Conservation (phyloP, 2,329 filamentous ascomycete genomes). For the Aspergillus sp. region DNA sequence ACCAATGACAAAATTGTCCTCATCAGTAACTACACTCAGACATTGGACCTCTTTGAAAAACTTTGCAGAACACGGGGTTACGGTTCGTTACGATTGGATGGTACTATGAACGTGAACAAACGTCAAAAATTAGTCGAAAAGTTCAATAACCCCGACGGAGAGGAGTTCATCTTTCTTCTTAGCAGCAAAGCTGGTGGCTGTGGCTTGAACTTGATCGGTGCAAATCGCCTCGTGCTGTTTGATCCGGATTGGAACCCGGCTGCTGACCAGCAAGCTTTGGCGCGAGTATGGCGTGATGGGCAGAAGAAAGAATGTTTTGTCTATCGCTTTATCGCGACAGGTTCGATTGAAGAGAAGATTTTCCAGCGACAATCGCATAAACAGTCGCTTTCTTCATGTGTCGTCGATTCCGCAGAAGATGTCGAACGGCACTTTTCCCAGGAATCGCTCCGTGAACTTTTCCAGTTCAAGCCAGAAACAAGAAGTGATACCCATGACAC, state of each 20-base stretch:
- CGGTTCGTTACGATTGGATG: conserved; percentile 82
- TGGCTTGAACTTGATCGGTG: conserved; percentile 90
- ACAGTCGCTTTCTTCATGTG: conserved; percentile 90
- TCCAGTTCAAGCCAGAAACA: conserved; percentile 83
- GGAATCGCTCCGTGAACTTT: conserved; percentile 85
- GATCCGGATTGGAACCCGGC: conserved; percentile 98
- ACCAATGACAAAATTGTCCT: conserved; percentile 99
- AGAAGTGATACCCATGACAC: conserved; percentile 95
- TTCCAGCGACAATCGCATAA: conserved; percentile 99
- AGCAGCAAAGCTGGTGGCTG: conserved; percentile 96
- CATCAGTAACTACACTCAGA: conserved; percentile 97
- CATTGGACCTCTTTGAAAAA: conserved; percentile 87
- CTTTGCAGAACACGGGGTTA: conserved; percentile 83
- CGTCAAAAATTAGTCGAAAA: conserved; percentile 95
- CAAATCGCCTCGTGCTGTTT: conserved; percentile 90
- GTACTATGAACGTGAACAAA: conserved; percentile 97
- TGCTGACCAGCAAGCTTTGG: conserved; percentile 92
- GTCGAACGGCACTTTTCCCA: conserved; percentile 95
- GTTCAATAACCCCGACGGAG: conserved; percentile 89
- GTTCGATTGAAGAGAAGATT: conserved; percentile 98
- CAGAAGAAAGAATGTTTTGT: conserved; percentile 99
- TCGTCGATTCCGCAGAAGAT: conserved; percentile 93
- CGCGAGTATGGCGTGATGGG: conserved; percentile 96
- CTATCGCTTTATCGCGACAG: conserved; percentile 97
- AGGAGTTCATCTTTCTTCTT: conserved; percentile 91